Evolutionary conservation across 1,284 basidiomycete species (phyloP).

Genomic region (Ceratobasidium sp.): DNA sequence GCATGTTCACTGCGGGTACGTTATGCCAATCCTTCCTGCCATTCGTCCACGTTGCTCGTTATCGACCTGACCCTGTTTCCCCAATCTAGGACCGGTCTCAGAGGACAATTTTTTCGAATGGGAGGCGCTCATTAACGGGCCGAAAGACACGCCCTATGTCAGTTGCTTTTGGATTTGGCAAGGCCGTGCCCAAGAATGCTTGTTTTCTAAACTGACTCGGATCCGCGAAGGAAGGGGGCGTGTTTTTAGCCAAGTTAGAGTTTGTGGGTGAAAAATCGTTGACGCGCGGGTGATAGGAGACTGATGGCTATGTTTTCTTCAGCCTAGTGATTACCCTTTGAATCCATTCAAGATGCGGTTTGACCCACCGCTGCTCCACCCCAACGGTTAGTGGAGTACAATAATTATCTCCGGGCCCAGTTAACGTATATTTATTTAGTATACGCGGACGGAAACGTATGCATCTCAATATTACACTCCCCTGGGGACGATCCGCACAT

Average conservation of each 20-base stretch:
- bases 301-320: constrained; percentile 8
- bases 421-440: constrained; percentile 57
- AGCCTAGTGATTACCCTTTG: constrained; percentile 92
- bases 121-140: constrained; percentile 96
- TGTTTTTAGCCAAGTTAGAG: constrained; percentile 90
- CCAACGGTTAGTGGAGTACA: constrained; percentile 77
- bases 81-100: constrained; percentile 73
- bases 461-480: constrained; percentile 97
- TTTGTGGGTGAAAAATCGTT: constrained; percentile 69
- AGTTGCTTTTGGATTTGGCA: constrained; percentile 49
- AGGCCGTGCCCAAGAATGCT: neutral
- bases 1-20: constrained; percentile 90
- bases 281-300: neutral
- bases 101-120: constrained; percentile 98
- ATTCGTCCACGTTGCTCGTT: constrained; percentile 13
- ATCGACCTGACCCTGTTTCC: constrained; percentile 17
- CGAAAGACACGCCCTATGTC: constrained; percentile 96
- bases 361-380: constrained; percentile 95
- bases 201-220: constrained; percentile 13
- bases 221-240: constrained; percentile 83
- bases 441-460: constrained; percentile 60
- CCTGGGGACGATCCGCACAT: constrained; percentile 93
- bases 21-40: neutral
- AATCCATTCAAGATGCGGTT: constrained; percentile 99
- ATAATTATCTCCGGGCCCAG: constrained; percentile 7